phyloP scores from a whole-genome alignment of 2,329 filamentous ascomycete species.

The Leptodontidium sp. region DNA sequence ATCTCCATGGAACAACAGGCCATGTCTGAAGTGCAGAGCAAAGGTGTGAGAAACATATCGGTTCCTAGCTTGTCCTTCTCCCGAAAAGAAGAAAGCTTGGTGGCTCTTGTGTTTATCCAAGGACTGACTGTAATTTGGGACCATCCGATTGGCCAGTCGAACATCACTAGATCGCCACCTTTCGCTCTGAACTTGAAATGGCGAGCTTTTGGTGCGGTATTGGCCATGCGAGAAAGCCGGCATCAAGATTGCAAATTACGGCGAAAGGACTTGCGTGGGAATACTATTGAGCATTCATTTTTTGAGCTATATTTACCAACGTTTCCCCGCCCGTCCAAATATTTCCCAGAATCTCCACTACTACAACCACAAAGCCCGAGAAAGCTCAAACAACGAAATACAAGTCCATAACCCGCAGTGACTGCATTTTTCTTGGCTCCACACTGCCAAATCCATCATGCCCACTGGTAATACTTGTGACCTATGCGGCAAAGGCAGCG shows the following conservation, averaged over 20 bases:
- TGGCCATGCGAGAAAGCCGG: background rate
- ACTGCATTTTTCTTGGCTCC: background rate
- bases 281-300: no score
- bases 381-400: no score
- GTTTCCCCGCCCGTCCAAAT: no score
- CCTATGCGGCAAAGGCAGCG: slow-evolving; percentile 8
- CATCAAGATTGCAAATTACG: background rate
- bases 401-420: background rate
- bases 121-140: background rate
- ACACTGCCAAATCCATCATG: background rate
- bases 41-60: no score
- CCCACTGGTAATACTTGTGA: background rate
- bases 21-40: no score
- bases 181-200: background rate
- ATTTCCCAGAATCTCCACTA: no score
- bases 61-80: no score
- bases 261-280: no score
- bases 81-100: background rate
- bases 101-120: background rate
- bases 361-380: no score
- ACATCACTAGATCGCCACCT: background rate
- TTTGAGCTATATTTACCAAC: no score
- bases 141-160: background rate
- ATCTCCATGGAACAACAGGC: no score
- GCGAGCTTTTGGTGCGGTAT: background rate